Evolutionary conservation across 2,329 filamentous ascomycete species (phyloP), one percentile per base, ranked within the genome.

Genomic region (Domatiomyces globalis): DNA sequence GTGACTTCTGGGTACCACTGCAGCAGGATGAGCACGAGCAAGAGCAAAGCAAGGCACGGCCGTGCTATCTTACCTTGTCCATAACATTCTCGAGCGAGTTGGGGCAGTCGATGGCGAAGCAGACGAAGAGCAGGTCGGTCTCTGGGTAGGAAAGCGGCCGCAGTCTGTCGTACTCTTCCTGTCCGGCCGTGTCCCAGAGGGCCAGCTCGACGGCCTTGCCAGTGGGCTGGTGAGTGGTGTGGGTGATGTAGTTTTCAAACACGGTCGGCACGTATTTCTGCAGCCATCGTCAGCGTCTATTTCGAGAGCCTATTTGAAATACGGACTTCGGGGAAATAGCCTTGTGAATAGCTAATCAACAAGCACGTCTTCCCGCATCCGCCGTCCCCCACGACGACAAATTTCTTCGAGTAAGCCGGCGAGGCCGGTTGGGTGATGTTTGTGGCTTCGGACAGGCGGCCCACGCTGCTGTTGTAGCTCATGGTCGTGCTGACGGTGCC

Each of bases 211-310:
- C 88, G 52, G 84, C 89, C 77, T 95, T 96, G 65, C 90, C 89
- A 10, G 84, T 86, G 45, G 82, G 80, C 58, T 82, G 80, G 71
- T 98, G 92, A 54, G 83, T 85, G 52, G 90, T 94, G 69, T 95
- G 90, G 50, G 92, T 95, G 72, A 98, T 96, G 79, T 98, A 98
- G 75, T 98, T 98, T 67, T 98, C 92, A 68, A 98, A 98, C 49
- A 98, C 92, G 1, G 92, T 98, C 3, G 92, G 92, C 43, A 98
- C 92, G 64, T 98, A 98, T 96, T 95, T 96, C 92, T 98, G 63
- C 17, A 46, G 43, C 19, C 15, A 49, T 51, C 44, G 42, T 49
- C 48, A 48, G 43, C 12, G 19, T 39, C n/a, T 50, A 49, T 15
- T 8, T 9, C 45, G 12, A 27, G 3, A 19, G 18, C 15, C 17